Base-by-base conservation (phyloP, 2,329 filamentous ascomycete genomes). In the Botrytis squamosa region DNA sequence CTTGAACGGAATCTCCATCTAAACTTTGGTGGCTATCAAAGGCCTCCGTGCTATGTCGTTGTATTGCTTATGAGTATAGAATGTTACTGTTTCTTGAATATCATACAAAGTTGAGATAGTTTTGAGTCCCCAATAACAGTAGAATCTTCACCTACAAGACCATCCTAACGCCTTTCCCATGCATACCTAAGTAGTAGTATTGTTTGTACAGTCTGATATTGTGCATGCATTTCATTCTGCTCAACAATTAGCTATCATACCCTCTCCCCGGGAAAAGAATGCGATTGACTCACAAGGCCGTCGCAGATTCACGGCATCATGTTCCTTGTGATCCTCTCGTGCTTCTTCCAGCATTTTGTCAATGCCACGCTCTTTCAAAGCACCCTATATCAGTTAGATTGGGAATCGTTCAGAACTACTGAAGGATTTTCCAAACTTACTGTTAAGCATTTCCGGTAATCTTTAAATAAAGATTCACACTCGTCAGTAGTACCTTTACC, bases 261-360 rank as follows among this genome's bases (percentile, higher is more conserved):
- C 29, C n/a, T 2, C 49, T n/a, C 5, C 49, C 25, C 49, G 0
- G 3, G 22, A 25, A 49, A 29, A 59, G 3, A 36, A 36, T 5
- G 29, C 12, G 7, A 38, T 22, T 8, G 16, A 75, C 79, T 77
- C 73, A 81, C 81, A 83, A 79, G 83, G 85, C 65, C 85, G 83
- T 76, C 84, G 84, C 85, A 93, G 85, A 79, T 92, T 88, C 77
- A 92, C 86, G 18, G 89, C 85, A 81, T 98, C 95, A 76, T 93
- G 96, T 78, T 98, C 96, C 79, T 90, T 93, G 79, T 93, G 95
- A 80, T 95, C 93, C 77, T 96, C 94, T 75, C 95, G 88, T 29
- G 95, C 95, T 79, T 98, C 96, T 12, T 95, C 93, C 18, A 99
- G 85, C 86, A 98, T 93, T 79, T 92, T 93, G 83, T 98, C 94